Evolutionary conservation across 306 rosid genomes (phyloP), one percentile per base, ranked within the genome.

Genomic region (Mimosa pudica): DNA sequence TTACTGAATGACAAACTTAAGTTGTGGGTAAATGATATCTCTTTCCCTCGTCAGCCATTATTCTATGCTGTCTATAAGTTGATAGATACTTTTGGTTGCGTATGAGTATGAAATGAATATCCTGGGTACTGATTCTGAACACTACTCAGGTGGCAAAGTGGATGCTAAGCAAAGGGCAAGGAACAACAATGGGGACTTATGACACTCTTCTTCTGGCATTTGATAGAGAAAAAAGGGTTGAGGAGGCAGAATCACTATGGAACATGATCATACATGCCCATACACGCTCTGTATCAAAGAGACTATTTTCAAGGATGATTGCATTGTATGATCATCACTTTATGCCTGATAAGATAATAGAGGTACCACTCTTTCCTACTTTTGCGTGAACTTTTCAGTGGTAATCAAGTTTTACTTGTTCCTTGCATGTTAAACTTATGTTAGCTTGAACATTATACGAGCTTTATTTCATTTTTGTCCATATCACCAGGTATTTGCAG

Each of bases 91-190:
- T 30, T 11, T 8, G 7, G 4, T 71, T 61, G 73, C 74, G 10
- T 8, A 57, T 44, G 73, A 9, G 73, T 57, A 54, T 65, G 55
- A 10, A 36, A 63, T 68, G 72, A 62, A 80, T 76, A 52, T 74
- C 58, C 58, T 65, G 18, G 54, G 81, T 75, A 71, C 75, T 65
- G 73, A 60, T 78, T 57, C 66, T 82, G 8, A 33, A 62, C 61
- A 66, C 63, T 80, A 51, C 67, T 75, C 87, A 95, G 99, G 88
- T 95, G 82, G 94, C 99, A 8, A 95, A 95, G 87, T 93, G 98
- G 98, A 91, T 93, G 99, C 64, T 93, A 87, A 89, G 98, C 94
- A 93, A 86, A 87, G 99, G 98, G 65, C 98, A 93, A 82, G 97
- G 98, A 69, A 85, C 91, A 75, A 95, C 99, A 74, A 89, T 95